Conservation (phyloP, 2,329 filamentous ascomycete species). For the Rhynchosporium agropyri region DNA sequence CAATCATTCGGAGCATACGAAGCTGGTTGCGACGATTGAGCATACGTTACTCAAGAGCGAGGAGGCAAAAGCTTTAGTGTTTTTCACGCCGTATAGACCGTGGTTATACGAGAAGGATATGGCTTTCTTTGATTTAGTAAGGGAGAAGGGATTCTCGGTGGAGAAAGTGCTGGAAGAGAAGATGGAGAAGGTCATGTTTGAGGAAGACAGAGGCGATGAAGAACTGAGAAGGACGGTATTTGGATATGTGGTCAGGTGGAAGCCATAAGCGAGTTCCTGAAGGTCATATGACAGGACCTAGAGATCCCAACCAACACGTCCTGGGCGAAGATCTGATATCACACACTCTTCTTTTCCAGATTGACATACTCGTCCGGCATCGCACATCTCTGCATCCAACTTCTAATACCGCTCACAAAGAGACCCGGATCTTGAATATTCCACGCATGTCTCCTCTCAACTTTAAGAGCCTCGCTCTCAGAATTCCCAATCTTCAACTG, state of each 20-base stretch:
- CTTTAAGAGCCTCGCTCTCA: slow-evolving; percentile 16
- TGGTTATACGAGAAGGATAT: slow-evolving; percentile 87
- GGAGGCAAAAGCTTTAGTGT: slow-evolving; percentile 66
- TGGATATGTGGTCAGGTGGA: slow-evolving; percentile 41
- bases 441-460: slow-evolving; percentile 11
- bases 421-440: slow-evolving; percentile 19
- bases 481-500: slow-evolving; percentile 4
- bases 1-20: slow-evolving; percentile 83
- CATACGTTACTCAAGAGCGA: slow-evolving; percentile 59
- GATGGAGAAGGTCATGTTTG: slow-evolving; percentile 87
- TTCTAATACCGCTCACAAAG: slow-evolving; percentile 12
- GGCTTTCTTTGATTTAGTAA: slow-evolving; percentile 79
- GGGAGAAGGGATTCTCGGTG: slow-evolving; percentile 71
- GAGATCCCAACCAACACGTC: not conserved
- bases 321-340: not conserved
- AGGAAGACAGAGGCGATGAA: slow-evolving; percentile 84
- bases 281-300: not conserved
- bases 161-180: slow-evolving; percentile 79
- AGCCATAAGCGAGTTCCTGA: slow-evolving; percentile 1
- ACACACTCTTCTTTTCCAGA: not conserved
- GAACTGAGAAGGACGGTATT: slow-evolving; percentile 75
- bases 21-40: slow-evolving; percentile 72
- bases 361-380: slow-evolving; percentile 6
- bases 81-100: slow-evolving; percentile 92
- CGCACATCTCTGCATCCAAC: slow-evolving; percentile 10